A percentile compares a stretch with the other conserved stretches of the same genome.
Evolutionary conservation across 2,329 filamentous ascomycete genomes (phyloP).

Genomic region (Gremmenia infestans): DNA sequence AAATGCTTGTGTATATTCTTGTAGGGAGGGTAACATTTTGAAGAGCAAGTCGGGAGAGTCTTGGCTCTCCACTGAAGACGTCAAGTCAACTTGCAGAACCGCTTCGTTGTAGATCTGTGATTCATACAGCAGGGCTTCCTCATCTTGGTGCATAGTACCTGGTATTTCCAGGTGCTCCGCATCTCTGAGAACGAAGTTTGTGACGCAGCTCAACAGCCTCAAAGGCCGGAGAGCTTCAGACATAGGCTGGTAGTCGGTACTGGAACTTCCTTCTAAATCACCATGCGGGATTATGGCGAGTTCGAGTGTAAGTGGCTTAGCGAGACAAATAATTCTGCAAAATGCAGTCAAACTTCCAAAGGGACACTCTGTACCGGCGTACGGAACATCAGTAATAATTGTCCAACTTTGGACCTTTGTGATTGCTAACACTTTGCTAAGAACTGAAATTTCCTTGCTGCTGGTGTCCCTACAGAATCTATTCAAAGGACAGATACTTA

Average conservation of each 20-base stretch:
- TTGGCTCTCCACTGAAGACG: background rate
- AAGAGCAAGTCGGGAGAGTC: background rate
- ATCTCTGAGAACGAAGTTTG: background rate
- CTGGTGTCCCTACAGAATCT: background rate
- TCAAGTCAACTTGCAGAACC: background rate
- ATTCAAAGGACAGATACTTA: background rate
- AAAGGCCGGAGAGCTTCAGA: background rate
- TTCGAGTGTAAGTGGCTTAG: background rate
- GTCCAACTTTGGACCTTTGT: background rate
- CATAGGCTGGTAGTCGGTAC: background rate
- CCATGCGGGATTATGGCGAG: background rate
- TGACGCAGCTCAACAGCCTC: background rate
- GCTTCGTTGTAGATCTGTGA: background rate
- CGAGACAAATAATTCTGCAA: background rate
- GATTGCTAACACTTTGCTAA: background rate
- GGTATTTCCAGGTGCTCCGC: background rate
- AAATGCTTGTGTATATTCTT: background rate
- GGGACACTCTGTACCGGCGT: background rate
- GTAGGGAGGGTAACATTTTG: background rate
- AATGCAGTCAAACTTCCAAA: background rate
- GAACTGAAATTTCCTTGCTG: background rate
- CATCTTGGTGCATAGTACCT: background rate
- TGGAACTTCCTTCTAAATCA: background rate
- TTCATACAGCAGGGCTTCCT: background rate
- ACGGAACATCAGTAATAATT: background rate